Evolutionary conservation across 805 yeast genomes (phyloP), one percentile per base, ranked within the genome.

Genomic region (Candida quercuum): DNA sequence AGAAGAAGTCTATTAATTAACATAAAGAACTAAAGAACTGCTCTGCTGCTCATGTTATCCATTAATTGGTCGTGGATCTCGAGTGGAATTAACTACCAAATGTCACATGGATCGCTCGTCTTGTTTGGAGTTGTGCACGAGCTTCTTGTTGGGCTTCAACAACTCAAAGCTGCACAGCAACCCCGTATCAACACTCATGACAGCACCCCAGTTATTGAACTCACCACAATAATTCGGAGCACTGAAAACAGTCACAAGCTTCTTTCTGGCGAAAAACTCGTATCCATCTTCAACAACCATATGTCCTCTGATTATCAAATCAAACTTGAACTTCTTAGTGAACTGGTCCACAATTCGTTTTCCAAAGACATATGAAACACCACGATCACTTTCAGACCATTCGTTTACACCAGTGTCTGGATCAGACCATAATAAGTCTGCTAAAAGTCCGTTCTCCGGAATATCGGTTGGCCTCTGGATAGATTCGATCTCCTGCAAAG

Each of bases 131-230:
- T 14, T 13, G 26, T 9, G 7, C 18, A 23, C 8, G 11, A 45
- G 17, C 38, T 50, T 52, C 36, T 48, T 51, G 17, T 48, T 49
- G 3, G 99, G 99, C 61, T 91, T 96, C 45, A 93, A 69, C 39
- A 93, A 71, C 61, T 93, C 99, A 60, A 93, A 93, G 41, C 93
- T 83, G 60, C 99, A 93, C 42, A 93, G 66, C 46, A 93, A 70
- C 52, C 91, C 96, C 44, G 86, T 94, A 47, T 86, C 78, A 14
- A 93, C 98, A 49, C 95, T 82, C 97, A 93, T 88, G 4, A 91
- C 97, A 1, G 99, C 99, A 22, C 96, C 96, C 96, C 96, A 87
- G 54, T 87, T 87, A 57, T 88, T 69, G 41, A 67, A 67, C 38
- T 67, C 72, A 23, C 72, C 72, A 52, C 72, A 59, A 52, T 85